Percentiles rank a stretch among this genome's conserved stretches.
These are phyloP conservation scores for Pleurotus giganteus DNA, from an alignment of 768 basidiomycete genomes.

Conservation along the genomic window DNA sequence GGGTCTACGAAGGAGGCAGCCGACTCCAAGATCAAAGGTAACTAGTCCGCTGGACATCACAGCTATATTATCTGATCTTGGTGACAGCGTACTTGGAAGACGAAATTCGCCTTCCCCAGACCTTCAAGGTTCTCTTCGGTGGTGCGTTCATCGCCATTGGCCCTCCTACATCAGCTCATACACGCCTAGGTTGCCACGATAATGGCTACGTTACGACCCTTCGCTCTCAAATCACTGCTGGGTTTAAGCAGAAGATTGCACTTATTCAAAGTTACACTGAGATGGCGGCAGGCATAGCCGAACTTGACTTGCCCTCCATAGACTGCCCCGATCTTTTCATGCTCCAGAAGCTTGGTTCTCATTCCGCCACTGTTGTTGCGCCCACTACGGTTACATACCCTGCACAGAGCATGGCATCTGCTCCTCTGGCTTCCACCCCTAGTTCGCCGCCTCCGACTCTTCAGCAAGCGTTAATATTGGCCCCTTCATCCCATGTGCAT, in stretches of 20 bases:
- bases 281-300: constrained; percentile 55
- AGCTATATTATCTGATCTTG: constrained; percentile 3
- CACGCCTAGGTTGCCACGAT: constrained; percentile 61
- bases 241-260: constrained; percentile 61
- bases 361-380: constrained; percentile 14
- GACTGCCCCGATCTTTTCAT: constrained; percentile 60
- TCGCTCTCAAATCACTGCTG: constrained; percentile 62
- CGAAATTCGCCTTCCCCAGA: constrained; percentile 62
- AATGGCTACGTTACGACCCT: constrained; percentile 67
- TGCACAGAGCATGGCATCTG: not conserved
- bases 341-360: constrained; percentile 45
- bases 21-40: constrained; percentile 76
- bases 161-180: constrained; percentile 7
- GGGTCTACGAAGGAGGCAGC: constrained; percentile 72
- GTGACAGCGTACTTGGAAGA: constrained; percentile 52
- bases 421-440: not conserved
- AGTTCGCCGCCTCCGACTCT: not conserved
- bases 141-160: constrained; percentile 37
- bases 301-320: constrained; percentile 54
- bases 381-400: not conserved
- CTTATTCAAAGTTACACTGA: constrained; percentile 63
- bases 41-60: constrained; percentile 15
- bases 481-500: not conserved
- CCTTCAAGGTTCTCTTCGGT: constrained; percentile 65
- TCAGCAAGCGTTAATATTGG: not conserved